Conservation (phyloP, 768 basidiomycete species). For the Ephemerocybe angulata region DNA sequence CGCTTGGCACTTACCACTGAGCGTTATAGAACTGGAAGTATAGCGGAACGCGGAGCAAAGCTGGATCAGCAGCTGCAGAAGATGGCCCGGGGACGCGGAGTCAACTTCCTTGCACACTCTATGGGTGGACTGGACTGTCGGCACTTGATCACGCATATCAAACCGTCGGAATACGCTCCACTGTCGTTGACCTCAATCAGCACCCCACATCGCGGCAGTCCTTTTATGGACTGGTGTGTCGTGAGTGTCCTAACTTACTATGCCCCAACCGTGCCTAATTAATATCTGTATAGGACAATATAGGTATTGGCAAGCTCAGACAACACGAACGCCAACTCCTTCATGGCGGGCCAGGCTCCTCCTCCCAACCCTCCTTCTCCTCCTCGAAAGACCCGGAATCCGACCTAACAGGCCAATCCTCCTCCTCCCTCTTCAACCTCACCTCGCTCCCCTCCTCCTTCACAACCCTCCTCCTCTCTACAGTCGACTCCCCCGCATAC, state of each 20-base stretch:
- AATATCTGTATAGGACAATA: constrained; percentile 58
- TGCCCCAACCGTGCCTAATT: not conserved
- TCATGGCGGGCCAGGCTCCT: not conserved
- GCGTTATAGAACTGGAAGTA: constrained; percentile 75
- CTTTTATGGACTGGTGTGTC: constrained; percentile 99
- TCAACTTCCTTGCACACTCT: constrained; percentile 94
- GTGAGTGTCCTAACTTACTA: constrained; percentile 42
- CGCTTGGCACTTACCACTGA: not conserved
- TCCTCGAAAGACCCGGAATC: too few species aligned
- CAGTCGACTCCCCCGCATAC: constrained; percentile 96
- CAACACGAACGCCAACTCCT: constrained; percentile 34
- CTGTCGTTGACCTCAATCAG: constrained; percentile 84
- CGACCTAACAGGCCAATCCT: too few species aligned
- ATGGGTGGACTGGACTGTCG: constrained; percentile 98
- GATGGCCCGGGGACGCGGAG: constrained; percentile 66
- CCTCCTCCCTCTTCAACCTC: constrained; percentile 40
- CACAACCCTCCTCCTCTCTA: constrained; percentile 79
- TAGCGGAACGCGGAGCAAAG: constrained; percentile 71
- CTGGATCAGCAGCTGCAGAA: constrained; percentile 69
- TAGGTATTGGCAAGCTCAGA: constrained; percentile 80
- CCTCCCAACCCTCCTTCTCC: constrained; percentile 13
- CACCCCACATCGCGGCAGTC: constrained; percentile 93
- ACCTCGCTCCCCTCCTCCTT: constrained; percentile 76
- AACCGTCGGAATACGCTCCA: constrained; percentile 79
- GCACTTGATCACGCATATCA: constrained; percentile 83